A percentile compares a stretch with the other conserved stretches of the same genome.
Evolutionary conservation across 768 basidiomycete species (phyloP).

Genomic region (Naganishia onofrii): DNA sequence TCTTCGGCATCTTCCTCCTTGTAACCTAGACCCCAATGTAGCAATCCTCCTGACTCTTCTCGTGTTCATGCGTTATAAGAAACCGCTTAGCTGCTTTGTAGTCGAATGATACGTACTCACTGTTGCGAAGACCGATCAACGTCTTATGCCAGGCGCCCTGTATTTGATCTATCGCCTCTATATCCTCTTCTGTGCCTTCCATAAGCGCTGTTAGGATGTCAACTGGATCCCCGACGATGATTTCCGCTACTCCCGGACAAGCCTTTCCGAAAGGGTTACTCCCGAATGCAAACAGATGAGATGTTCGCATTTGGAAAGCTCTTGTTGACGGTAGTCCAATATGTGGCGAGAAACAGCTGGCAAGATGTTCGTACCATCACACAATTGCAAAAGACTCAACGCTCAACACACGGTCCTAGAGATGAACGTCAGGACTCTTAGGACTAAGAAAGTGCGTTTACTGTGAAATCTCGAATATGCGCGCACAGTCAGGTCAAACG

Average conservation of each 20-base stretch:
- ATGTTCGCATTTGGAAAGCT: background rate
- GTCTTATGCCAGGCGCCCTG: constrained; percentile 19
- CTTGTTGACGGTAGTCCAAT: background rate
- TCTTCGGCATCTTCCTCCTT: background rate
- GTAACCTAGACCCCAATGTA: background rate
- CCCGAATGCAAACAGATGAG: constrained; percentile 24
- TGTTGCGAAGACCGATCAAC: background rate
- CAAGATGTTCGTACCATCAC: no score
- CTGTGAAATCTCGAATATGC: background rate
- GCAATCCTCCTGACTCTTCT: background rate
- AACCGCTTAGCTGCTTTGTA: background rate
- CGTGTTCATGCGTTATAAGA: background rate
- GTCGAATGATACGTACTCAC: constrained; percentile 4
- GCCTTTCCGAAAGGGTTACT: constrained; percentile 23
- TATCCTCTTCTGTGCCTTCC: background rate
- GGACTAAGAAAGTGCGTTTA: background rate
- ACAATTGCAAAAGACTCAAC: no score
- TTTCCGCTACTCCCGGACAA: background rate
- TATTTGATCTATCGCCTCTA: background rate
- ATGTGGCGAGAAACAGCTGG: no score
- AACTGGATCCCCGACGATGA: constrained; percentile 9
- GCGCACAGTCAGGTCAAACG: no score
- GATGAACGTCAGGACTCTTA: no score
- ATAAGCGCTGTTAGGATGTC: constrained; percentile 17
- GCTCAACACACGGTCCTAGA: no score